Base-by-base conservation (phyloP, 2,329 filamentous ascomycete species). In the Dryadomyces quercus-mongolicae region DNA sequence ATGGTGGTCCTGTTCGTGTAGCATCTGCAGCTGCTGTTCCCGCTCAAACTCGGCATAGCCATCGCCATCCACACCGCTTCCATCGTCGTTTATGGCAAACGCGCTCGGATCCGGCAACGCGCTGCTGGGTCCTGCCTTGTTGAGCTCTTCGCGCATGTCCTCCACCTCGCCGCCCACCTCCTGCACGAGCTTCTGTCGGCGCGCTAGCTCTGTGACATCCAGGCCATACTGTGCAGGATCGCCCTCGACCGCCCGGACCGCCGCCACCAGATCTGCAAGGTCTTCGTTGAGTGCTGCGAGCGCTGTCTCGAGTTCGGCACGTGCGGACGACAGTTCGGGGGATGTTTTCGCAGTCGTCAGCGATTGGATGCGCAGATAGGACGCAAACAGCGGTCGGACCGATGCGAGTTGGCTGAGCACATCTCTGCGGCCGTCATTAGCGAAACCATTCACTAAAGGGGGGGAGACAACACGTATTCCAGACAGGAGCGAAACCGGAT, bases 311-410 rank as follows among this genome's bases (percentile, higher is more conserved):
- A 93, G 83, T 61, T 91, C 86, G 54, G 78, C 67, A 54, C 84
- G 80, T 48, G 86, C 92, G 52, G 85, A 82, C 65, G 87, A 81
- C 56, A 98, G 88, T 67, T 98, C 93, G 13, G 89, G 90, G 18
- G 88, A 91, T 46, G 76, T 75, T 15, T 84, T 72, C 9, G 81
- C 78, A 44, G 84, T 84, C 56, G 84, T 80, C 25, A 95, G 84
- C 48, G 90, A 93, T 65, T 90, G 88, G 71, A 98, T 98, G 66
- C 93, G 92, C 46, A 95, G 80, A 74, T 95, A 98, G 16, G 91
- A 96, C 59, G 87, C 84, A 76, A 96, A 96, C 55, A 96, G 83
- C 52, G 91, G 85, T 10, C 92, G 85, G 53, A 88, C 86, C 15
- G 81, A 82, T 60, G 85, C 79, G 59, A 98, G 83, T 57, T 94